Evolutionary conservation across 306 rosid species (phyloP).

Genomic region (Quercus dentata): DNA sequence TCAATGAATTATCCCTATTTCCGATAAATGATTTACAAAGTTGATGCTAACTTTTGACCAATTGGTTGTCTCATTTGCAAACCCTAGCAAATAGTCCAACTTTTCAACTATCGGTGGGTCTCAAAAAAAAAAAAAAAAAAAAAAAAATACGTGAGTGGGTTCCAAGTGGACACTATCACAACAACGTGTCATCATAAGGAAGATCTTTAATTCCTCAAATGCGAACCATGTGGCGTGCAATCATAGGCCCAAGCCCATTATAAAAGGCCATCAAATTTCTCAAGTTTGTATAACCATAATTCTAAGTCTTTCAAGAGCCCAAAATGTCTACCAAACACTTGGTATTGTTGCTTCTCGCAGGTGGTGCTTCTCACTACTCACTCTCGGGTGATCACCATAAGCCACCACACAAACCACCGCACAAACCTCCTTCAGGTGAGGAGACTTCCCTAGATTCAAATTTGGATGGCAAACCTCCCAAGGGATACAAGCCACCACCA

Average conservation of each 20-base stretch:
- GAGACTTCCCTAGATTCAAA: too few species aligned
- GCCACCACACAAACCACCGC: neutral
- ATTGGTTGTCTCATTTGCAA: neutral
- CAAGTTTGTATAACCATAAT: neutral
- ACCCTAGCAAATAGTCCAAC: neutral
- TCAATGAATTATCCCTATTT: too few species aligned
- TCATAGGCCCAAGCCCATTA: neutral
- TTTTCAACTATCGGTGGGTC: neutral
- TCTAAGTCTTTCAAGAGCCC: neutral
- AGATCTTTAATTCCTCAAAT: too few species aligned
- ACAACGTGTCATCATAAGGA: too few species aligned
- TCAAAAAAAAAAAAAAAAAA: neutral
- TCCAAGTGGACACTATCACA: neutral
- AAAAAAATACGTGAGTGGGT: neutral
- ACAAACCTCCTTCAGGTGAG: neutral
- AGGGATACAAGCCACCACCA: too few species aligned
- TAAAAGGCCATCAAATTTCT: slow-evolving; percentile 10
- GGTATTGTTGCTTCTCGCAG: slow-evolving; percentile 22
- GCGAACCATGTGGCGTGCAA: neutral
- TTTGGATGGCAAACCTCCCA: too few species aligned
- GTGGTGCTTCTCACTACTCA: slow-evolving; percentile 26
- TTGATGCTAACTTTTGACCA: neutral
- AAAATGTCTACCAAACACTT: slow-evolving; percentile 17
- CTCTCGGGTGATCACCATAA: neutral
- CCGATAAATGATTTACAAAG: neutral